Percentiles rank a stretch among this genome's conserved stretches.
Evolutionary conservation across 192 early-diverging fungal species (phyloP).

Genomic region (Podila horticola): DNA sequence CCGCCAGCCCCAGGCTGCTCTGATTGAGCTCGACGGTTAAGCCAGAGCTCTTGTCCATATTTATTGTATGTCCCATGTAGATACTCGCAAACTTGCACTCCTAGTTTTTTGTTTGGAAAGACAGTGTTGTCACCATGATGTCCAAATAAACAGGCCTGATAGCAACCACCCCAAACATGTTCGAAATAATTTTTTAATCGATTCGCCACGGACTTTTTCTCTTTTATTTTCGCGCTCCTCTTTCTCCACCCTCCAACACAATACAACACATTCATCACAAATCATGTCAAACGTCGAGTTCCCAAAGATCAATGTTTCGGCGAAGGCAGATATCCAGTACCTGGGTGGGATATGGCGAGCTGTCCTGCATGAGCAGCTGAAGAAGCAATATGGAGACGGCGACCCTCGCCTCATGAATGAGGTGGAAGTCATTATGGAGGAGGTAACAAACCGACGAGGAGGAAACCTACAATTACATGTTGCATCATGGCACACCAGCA

Average conservation of each 20-base stretch:
- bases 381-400: conserved; percentile 3
- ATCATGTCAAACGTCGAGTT: conserved; percentile 19
- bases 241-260: neutral
- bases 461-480: neutral
- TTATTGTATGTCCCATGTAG: neutral
- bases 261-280: neutral
- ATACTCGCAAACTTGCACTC: too few species aligned
- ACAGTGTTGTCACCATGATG: too few species aligned
- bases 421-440: conserved; percentile 22
- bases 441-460: conserved; percentile 13
- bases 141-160: conserved; percentile 1
- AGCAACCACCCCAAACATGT: neutral
- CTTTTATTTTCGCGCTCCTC: neutral
- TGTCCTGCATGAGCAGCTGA: conserved; percentile 11
- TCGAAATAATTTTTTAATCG: too few species aligned
- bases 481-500: too few species aligned
- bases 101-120: too few species aligned
- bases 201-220: neutral
- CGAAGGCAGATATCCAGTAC: conserved; percentile 46
- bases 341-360: conserved; percentile 26
- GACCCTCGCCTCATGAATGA: conserved; percentile 14
- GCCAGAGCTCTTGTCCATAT: neutral
- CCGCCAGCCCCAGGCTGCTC: conserved; percentile 25
- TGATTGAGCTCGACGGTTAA: conserved; percentile 50
- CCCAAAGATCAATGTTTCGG: conserved; percentile 50